These are phyloP conservation scores for Mesostigma viride DNA, from an alignment of 139 green algal genomes.

Conservation along the genomic window DNA sequence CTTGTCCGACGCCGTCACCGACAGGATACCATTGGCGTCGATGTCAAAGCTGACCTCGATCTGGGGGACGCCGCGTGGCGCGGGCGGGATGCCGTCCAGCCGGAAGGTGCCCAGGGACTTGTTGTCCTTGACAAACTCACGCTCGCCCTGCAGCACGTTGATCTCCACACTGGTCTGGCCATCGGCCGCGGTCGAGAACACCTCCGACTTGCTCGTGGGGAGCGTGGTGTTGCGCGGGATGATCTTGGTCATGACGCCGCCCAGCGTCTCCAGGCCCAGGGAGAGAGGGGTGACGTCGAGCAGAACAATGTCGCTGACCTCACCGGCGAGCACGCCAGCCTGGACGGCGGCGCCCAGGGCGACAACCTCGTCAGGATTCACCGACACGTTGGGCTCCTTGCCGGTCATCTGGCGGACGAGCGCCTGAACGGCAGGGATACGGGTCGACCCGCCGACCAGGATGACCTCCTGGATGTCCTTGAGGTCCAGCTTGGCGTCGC, in stretches of 20 bases:
- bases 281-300: slow-evolving; percentile 93
- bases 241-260: slow-evolving; percentile 93
- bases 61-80: slow-evolving; percentile 84
- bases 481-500: slow-evolving; percentile 83
- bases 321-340: slow-evolving; percentile 61
- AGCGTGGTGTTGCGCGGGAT: slow-evolving; percentile 96
- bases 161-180: slow-evolving; percentile 93
- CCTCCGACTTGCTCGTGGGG: slow-evolving; percentile 88
- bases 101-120: slow-evolving; percentile 83
- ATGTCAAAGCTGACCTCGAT: slow-evolving; percentile 99
- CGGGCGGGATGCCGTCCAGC: slow-evolving; percentile 92
- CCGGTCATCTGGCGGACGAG: slow-evolving; percentile 79
- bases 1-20: slow-evolving; percentile 88
- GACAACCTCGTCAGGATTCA: slow-evolving; percentile 99
- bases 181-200: slow-evolving; percentile 92
- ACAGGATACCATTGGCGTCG: slow-evolving; percentile 96
- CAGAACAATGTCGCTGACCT: slow-evolving; percentile 85
- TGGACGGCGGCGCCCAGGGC: slow-evolving; percentile 91
- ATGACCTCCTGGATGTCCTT: slow-evolving; percentile 76
- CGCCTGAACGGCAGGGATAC: slow-evolving; percentile 88
- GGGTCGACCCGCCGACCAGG: slow-evolving; percentile 82
- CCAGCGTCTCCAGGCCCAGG: slow-evolving; percentile 92
- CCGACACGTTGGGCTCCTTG: slow-evolving; percentile 90
- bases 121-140: slow-evolving; percentile 89
- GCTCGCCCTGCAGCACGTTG: slow-evolving; percentile 85